A percentile compares a stretch with the other conserved stretches of the same genome.
These are phyloP conservation scores for Discostella stelligera DNA, from an alignment of 352 stramenopile species.

Conservation along the genomic window DNA sequence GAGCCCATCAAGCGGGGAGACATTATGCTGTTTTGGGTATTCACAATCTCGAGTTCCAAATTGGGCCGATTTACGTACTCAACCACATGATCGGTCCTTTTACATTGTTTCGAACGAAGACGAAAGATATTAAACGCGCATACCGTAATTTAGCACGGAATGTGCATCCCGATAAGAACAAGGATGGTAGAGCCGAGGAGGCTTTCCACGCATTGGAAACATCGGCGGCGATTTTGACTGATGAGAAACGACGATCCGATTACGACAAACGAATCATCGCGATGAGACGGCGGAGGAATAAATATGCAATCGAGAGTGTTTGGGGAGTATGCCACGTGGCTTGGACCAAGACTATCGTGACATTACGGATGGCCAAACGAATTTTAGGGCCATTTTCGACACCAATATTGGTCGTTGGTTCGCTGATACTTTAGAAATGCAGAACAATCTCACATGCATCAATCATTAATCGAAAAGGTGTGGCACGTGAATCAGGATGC, in stretches of 20 bases:
- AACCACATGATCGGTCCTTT: constrained; percentile 42
- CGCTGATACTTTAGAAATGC: constrained; percentile 35
- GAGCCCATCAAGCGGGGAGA: constrained; percentile 30
- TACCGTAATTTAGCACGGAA: constrained; percentile 62
- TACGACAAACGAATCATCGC: constrained; percentile 59
- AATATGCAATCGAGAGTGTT: constrained; percentile 30
- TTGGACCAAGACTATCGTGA: constrained; percentile 12
- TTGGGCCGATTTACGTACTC: constrained; percentile 47
- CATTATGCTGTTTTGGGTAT: constrained; percentile 74
- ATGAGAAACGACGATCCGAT: constrained; percentile 48
- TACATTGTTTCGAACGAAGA: constrained; percentile 47
- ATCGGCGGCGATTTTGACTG: constrained; percentile 62
- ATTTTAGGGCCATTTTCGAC: constrained; percentile 45
- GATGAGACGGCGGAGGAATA: constrained; percentile 33
- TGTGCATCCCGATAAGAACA: constrained; percentile 81
- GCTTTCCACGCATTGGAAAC: constrained; percentile 75
- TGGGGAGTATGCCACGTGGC: constrained; percentile 9
- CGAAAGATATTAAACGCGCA: constrained; percentile 61
- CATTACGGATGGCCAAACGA: constrained; percentile 23
- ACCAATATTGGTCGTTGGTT: constrained; percentile 40
- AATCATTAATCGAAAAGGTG: too few relatives aligned
- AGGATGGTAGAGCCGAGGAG: constrained; percentile 69
- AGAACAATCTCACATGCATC: not conserved
- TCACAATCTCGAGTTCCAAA: constrained; percentile 53
- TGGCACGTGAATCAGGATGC: too few relatives aligned